Evolutionary conservation across 2,329 filamentous ascomycete genomes (phyloP), one percentile per base, ranked within the genome.

Genomic region (Basipetospora chlamydospora): DNA sequence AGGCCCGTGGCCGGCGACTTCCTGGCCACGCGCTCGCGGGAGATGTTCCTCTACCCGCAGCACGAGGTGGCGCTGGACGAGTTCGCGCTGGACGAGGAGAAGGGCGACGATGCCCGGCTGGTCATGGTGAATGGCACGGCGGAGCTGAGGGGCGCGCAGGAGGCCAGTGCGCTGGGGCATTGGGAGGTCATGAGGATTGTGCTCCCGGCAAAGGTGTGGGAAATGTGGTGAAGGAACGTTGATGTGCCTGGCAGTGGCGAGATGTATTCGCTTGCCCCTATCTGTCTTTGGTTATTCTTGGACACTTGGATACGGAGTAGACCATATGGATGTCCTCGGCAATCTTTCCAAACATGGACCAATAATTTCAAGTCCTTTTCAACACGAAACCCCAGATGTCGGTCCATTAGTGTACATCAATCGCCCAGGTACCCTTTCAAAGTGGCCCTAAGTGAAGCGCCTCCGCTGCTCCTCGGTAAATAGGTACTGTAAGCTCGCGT

Each of bases 141-240:
- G 6, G 67, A 73, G 47, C 63, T 95, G 49, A 68, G 69, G 38
- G 67, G 70, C 52, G 84, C 73, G 64, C 86, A 94, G 52, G 67
- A 75, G 49, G 64, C 73, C 49, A 84, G 81, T 48, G 87, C 87
- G 0, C 52, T 81, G 36, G 81, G 81, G 8, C 90, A 98, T 59
- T 98, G 90, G 90, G 63, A 61, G 29, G 79, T 98, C 32, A 98
- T 98, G 86, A 73, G 90, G 50, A 73, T 63, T 1, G 86, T 95
- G 3, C 46, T 96, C 43, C 86, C 87, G 1, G 64, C 64, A 39
- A 60, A 61, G 10, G 72, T 96, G 18, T 98, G 90, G 90, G 80
- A 93, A 60, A 70, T 74, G 49, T 96, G 85, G 84, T 94, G 57
- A 69, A 42, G 33, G 11, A 11, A 26, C 11, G 33, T 29, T 16